A percentile compares a stretch with the other conserved stretches of the same genome.
These are phyloP conservation scores for Aspergillus sp. DNA, from an alignment of 2,329 filamentous ascomycete species.

Conservation along the genomic window DNA sequence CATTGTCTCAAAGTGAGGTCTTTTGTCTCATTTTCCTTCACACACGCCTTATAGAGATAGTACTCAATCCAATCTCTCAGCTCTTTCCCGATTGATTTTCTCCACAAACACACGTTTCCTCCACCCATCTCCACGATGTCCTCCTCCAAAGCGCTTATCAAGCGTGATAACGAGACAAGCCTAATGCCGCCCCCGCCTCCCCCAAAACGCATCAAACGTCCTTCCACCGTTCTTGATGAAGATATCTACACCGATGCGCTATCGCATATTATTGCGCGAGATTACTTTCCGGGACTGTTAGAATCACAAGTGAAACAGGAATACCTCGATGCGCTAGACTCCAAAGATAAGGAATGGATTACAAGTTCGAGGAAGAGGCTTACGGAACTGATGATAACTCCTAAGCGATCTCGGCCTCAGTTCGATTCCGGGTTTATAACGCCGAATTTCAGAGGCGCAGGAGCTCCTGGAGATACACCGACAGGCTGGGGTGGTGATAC, in stretches of 20 bases:
- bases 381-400: constrained; percentile 73
- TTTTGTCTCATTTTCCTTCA: neutral
- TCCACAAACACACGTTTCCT: neutral
- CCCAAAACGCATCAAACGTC: constrained; percentile 86
- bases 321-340: constrained; percentile 87
- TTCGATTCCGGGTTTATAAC: constrained; percentile 48
- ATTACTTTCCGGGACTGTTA: constrained; percentile 91
- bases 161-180: constrained; percentile 46
- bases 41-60: constrained; percentile 1
- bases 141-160: constrained; percentile 32
- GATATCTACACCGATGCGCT: constrained; percentile 88
- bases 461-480: constrained; percentile 27
- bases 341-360: constrained; percentile 83
- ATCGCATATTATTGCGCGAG: constrained; percentile 90
- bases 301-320: constrained; percentile 87
- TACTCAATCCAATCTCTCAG: neutral
- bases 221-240: constrained; percentile 84
- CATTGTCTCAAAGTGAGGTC: neutral
- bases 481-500: constrained; percentile 69
- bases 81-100: neutral
- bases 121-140: constrained; percentile 25
- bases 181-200: constrained; percentile 87
- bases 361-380: constrained; percentile 72
- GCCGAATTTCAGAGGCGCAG: constrained; percentile 45
- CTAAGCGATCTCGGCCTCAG: constrained; percentile 52